A percentile compares a stretch with the other conserved stretches of the same genome.
Conservation (phyloP, 805 yeast species). For the Kuraishia capsulata region DNA sequence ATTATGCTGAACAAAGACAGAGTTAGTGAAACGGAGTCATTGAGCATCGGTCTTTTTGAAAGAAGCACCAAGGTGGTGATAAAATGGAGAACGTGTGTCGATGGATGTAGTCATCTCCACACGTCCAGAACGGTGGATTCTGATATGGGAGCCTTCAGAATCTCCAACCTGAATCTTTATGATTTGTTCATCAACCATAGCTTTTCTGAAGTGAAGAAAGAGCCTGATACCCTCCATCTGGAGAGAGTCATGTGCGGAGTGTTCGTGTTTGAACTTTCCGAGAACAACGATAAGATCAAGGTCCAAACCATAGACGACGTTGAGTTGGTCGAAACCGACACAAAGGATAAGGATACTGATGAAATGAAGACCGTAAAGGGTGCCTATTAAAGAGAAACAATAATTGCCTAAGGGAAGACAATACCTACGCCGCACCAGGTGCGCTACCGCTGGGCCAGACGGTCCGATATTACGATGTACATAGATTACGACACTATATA, state of each 20-base stretch:
- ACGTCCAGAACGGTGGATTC: background rate
- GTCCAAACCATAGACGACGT: constrained; percentile 65
- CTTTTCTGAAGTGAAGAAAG: constrained; percentile 4
- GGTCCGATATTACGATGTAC: background rate
- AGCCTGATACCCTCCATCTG: constrained; percentile 1
- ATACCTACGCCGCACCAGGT: too few relatives aligned
- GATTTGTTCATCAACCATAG: background rate
- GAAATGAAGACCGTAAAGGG: background rate
- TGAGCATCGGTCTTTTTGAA: constrained; percentile 16
- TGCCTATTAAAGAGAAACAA: background rate
- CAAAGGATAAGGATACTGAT: constrained; percentile 1
- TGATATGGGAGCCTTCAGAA: constrained; percentile 25
- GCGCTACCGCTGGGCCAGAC: too few relatives aligned
- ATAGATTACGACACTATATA: too few relatives aligned
- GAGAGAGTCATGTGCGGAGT: constrained; percentile 31
- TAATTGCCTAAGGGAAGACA: too few relatives aligned
- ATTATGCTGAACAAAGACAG: background rate
- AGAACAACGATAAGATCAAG: constrained; percentile 39
- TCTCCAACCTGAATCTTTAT: background rate
- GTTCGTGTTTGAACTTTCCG: constrained; percentile 57
- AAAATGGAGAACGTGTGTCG: constrained; percentile 49
- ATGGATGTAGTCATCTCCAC: constrained; percentile 39
- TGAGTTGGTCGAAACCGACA: constrained; percentile 43
- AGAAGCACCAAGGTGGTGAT: constrained; percentile 40
- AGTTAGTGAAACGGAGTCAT: too few relatives aligned